Base-by-base conservation (phyloP, 768 basidiomycete species). In the Gautieria morchelliformis region DNA sequence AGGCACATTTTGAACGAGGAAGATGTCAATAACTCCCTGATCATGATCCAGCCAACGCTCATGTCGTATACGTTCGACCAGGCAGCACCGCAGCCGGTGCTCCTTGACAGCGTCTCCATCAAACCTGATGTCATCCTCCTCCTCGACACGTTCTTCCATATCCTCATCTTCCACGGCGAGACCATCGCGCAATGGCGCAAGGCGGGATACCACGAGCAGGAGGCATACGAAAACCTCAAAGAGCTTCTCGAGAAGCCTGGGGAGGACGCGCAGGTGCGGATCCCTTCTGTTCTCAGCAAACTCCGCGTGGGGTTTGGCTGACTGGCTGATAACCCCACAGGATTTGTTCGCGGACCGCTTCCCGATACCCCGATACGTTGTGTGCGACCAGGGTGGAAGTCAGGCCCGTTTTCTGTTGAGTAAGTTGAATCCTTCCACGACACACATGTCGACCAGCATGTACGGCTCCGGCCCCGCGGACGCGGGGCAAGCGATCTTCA, bases 111-210 rank as follows among this genome's bases (percentile, higher is more conserved):
- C 53, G 85, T 99, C 46, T 98, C 95, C 50, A 97, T 98, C 74
- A 93, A 95, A 70, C 89, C 89, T 45, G 96, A 98, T 65, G 92
- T 94, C 60, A 85, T 99, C 66, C 84, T 99, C 32, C 81, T 99
- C 10, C 85, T 99, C 54, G 96, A 99, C 67, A 98, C 95, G 2
- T 99, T 95, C 81, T 98, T 99, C 92, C 95, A 99, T 68, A 96
- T 98, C 63, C 86, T 98, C 65, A 98, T 99, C 70, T 98, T 96
- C 87, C 96, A 99, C 68, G 96, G 96, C 20, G 92, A 95, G 70
- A 90, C 92, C 20, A 80, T 99, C 49, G 94, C 96, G 0, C 88
- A 93, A 69, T 99, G 96, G 96, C 82, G 95, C 52, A 98, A 98
- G 71, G 89, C 91, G 11, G 94, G 93, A 0, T 99, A 98, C 66